Evolutionary conservation across 1,284 basidiomycete genomes (phyloP).

Genomic region (Ceratobasidium sp.): DNA sequence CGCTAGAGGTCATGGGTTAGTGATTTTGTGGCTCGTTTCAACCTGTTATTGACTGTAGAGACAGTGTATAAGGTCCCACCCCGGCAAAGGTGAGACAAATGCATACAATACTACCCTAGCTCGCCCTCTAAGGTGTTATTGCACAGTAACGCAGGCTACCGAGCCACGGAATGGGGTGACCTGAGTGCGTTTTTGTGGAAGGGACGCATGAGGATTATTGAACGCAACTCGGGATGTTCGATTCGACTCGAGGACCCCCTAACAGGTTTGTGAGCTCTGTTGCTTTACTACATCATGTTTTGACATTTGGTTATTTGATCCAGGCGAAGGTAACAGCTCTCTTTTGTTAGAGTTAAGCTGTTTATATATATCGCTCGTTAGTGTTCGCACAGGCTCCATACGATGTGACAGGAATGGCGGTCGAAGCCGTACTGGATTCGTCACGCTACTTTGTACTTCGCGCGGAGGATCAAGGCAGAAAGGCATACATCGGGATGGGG

Average conservation of each 20-base stretch:
- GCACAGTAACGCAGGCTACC: conserved; percentile 70
- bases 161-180: conserved; percentile 88
- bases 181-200: conserved; percentile 86
- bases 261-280: conserved; percentile 65
- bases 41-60: conserved; percentile 37
- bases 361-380: conserved; percentile 52
- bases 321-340: conserved; percentile 54
- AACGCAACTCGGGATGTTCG: conserved; percentile 68
- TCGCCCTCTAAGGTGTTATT: not conserved
- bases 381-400: conserved; percentile 95
- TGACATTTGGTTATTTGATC: conserved; percentile 17
- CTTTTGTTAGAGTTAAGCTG: not conserved
- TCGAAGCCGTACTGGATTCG: conserved; percentile 96
- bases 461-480: conserved; percentile 86
- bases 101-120: conserved; percentile 33
- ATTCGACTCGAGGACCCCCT: conserved; percentile 80
- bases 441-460: conserved; percentile 95
- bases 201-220: conserved; percentile 85
- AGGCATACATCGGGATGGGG: conserved; percentile 94
- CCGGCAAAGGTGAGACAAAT: conserved; percentile 21
- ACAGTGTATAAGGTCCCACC: conserved; percentile 48
- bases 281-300: not conserved
- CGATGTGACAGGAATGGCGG: conserved; percentile 79
- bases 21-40: conserved; percentile 30
- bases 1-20: conserved; percentile 74